phyloP scores from a whole-genome alignment of 1,139 yeast genomes.

The Hyphopichia khmerensis region DNA sequence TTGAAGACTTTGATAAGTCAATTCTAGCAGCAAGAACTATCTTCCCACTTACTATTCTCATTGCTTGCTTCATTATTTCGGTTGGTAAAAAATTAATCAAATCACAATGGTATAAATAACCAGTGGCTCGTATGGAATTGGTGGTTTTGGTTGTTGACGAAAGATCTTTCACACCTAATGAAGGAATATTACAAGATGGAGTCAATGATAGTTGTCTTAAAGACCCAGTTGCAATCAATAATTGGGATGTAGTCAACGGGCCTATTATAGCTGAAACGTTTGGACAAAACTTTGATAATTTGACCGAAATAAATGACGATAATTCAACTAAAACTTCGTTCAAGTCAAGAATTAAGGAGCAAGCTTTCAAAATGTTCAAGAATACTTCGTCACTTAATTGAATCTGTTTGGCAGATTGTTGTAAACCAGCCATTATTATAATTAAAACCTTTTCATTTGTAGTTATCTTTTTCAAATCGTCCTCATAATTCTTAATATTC shows the following conservation, averaged over 20 bases:
- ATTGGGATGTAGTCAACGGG: slow-evolving; percentile 68
- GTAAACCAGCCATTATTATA: slow-evolving; percentile 70
- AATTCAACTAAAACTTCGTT: slow-evolving; percentile 44
- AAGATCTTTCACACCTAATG: slow-evolving; percentile 67
- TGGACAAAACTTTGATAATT: slow-evolving; percentile 69
- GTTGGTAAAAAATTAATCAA: slow-evolving; percentile 55
- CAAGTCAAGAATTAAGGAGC: slow-evolving; percentile 49
- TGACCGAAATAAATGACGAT: slow-evolving; percentile 54
- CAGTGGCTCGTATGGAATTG: slow-evolving; percentile 57
- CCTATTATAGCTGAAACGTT: slow-evolving; percentile 76
- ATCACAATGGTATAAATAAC: slow-evolving; percentile 57
- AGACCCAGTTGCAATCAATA: slow-evolving; percentile 72
- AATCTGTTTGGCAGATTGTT: slow-evolving; percentile 23
- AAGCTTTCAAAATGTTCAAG: slow-evolving; percentile 40
- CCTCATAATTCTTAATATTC: slow-evolving; percentile 31
- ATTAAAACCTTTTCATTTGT: slow-evolving; percentile 69
- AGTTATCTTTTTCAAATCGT: slow-evolving; percentile 39
- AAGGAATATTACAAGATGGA: slow-evolving; percentile 82
- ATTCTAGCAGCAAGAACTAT: slow-evolving; percentile 80
- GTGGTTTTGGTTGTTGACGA: slow-evolving; percentile 30
- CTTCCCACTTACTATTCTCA: slow-evolving; percentile 80
- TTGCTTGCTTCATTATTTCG: slow-evolving; percentile 63
- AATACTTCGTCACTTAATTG: slow-evolving; percentile 37
- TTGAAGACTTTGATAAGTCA: slow-evolving; percentile 50
- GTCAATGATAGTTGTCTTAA: slow-evolving; percentile 63